Evolutionary conservation across 2,329 filamentous ascomycete genomes (phyloP).

Genomic region (Fusarium anguioides): DNA sequence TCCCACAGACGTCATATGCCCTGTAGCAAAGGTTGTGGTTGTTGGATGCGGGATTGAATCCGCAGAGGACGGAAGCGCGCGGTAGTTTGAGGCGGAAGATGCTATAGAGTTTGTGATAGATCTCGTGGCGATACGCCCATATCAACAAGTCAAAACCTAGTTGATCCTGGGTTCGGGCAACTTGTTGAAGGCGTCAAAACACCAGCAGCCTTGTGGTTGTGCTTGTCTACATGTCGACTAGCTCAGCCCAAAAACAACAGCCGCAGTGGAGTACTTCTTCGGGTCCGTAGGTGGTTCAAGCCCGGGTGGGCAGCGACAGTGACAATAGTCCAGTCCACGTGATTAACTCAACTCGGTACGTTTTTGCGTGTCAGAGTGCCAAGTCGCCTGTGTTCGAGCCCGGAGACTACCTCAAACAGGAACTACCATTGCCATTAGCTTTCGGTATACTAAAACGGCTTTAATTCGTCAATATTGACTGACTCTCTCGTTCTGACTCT

Average conservation of each 20-base stretch:
- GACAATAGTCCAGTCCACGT: conserved; percentile 44
- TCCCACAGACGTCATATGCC: conserved; percentile 25
- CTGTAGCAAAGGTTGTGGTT: not conserved
- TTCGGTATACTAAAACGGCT: not conserved
- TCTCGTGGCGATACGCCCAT: conserved; percentile 23
- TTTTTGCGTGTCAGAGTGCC: not conserved
- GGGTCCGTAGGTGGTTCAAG: no score
- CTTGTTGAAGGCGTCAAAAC: conserved; percentile 21
- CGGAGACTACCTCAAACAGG: not conserved
- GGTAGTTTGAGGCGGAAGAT: conserved; percentile 8
- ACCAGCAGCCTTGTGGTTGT: conserved; percentile 32
- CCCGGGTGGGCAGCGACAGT: no score
- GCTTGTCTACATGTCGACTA: conserved; percentile 8
- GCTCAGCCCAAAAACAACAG: no score
- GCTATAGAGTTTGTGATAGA: conserved; percentile 7
- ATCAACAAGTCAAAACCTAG: conserved; percentile 6
- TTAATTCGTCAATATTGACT: not conserved
- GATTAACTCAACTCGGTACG: no score
- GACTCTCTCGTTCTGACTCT: not conserved
- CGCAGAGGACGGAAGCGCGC: conserved; percentile 16
- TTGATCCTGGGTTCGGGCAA: conserved; percentile 7
- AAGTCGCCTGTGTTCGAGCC: conserved; percentile 1
- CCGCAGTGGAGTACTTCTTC: no score
- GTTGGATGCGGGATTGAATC: not conserved
- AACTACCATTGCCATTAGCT: not conserved